These are phyloP conservation scores for Solanum lycopersicoides DNA, from an alignment of 257 asterid genomes.

Conservation along the genomic window DNA sequence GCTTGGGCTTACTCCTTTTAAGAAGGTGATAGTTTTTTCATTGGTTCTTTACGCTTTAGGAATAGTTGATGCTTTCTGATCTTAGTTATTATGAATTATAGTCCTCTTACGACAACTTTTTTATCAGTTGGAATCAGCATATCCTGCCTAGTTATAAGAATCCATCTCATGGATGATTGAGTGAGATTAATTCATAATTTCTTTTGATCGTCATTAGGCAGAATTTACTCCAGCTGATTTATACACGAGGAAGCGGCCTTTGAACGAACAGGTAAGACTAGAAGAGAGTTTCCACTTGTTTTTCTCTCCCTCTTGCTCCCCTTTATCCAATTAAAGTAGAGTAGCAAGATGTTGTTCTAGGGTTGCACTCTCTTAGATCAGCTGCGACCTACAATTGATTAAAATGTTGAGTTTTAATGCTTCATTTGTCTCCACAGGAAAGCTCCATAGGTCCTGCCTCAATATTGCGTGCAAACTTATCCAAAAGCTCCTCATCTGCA, in stretches of 20 bases:
- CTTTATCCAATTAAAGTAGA: not conserved
- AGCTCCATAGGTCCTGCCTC: conserved; percentile 36
- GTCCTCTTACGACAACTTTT: not conserved
- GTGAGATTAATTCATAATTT: conserved; percentile 5
- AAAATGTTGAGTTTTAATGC: conserved; percentile 7
- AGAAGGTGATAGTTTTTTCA: conserved; percentile 40
- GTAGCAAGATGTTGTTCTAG: not conserved
- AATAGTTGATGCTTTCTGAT: not conserved
- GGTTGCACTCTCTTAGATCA: not conserved
- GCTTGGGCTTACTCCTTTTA: conserved; percentile 71
- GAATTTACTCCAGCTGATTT: conserved; percentile 81
- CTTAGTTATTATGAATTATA: not conserved
- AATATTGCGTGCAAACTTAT: conserved; percentile 28
- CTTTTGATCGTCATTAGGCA: conserved; percentile 37
- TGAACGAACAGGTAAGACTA: conserved; percentile 46
- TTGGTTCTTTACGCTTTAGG: not conserved
- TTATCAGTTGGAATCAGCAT: not conserved
- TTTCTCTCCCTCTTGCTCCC: not conserved
- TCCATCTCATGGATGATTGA: not conserved
- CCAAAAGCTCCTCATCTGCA: conserved; percentile 28
- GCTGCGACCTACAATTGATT: not conserved
- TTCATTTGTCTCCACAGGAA: conserved; percentile 40
- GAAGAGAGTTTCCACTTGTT: not conserved
- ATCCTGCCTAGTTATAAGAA: not conserved
- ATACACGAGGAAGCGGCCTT: conserved; percentile 74